phyloP scores from a whole-genome alignment of 2,329 filamentous ascomycete genomes.

The Coniochaeta ligniaria region DNA sequence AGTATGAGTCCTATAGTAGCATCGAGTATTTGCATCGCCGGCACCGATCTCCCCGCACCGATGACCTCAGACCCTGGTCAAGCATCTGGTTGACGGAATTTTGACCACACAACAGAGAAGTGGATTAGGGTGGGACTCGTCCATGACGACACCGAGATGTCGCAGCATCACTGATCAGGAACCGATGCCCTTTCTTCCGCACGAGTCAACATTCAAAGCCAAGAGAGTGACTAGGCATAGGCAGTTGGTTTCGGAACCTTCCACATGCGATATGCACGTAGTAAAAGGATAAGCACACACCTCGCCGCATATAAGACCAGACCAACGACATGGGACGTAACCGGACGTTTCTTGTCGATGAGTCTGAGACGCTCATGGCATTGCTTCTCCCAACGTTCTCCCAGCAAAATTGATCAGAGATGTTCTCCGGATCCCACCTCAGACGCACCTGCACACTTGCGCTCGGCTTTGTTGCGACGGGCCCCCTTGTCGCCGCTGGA shows the following conservation, averaged over 20 bases:
- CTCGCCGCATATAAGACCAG: too few relatives aligned
- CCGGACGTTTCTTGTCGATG: not conserved
- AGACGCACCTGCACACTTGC: slow-evolving; percentile 14
- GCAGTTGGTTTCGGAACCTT: too few relatives aligned
- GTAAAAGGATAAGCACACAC: not conserved
- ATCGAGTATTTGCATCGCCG: not conserved
- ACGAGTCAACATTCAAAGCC: not conserved
- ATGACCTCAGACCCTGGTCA: too few relatives aligned
- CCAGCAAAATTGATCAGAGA: not conserved
- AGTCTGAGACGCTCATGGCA: not conserved
- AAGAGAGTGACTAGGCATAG: too few relatives aligned
- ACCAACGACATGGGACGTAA: not conserved
- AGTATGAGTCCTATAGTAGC: not conserved
- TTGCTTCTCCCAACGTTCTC: not conserved
- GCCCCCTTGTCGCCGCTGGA: slow-evolving; percentile 36
- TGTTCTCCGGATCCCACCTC: slow-evolving; percentile 8
- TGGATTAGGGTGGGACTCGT: not conserved
- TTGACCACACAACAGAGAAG: not conserved
- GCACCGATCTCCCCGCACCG: not conserved
- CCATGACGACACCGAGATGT: not conserved
- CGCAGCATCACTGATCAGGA: not conserved
- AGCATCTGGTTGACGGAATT: not conserved
- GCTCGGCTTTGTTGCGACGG: slow-evolving; percentile 22
- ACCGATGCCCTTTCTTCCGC: not conserved
- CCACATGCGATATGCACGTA: too few relatives aligned